These are phyloP conservation scores for Prunus campanulata DNA, from an alignment of 306 rosid genomes.

Conservation along the genomic window DNA sequence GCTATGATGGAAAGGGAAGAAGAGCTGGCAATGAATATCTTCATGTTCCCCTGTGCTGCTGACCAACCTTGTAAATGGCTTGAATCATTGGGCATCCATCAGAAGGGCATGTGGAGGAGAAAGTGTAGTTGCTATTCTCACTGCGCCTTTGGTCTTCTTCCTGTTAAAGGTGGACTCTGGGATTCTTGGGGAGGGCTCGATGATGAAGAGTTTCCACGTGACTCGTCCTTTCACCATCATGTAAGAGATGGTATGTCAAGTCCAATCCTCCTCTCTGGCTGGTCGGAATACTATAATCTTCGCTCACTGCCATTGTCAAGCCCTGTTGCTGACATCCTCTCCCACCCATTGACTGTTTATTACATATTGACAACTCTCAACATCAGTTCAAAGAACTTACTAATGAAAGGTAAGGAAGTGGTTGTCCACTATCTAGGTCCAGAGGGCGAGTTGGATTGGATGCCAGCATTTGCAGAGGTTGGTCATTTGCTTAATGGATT, in stretches of 20 bases:
- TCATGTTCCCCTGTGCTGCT: constrained; percentile 51
- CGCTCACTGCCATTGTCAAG: constrained; percentile 56
- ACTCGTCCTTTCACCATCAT: constrained; percentile 52
- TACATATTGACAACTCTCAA: constrained; percentile 55
- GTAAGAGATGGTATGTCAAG: constrained; percentile 25
- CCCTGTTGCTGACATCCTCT: constrained; percentile 56
- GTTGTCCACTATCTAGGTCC: constrained; percentile 64
- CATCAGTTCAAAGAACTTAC: constrained; percentile 55
- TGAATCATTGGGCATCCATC: constrained; percentile 55
- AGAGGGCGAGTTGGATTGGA: constrained; percentile 72
- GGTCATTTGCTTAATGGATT: constrained; percentile 59
- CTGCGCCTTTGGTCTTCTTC: constrained; percentile 61
- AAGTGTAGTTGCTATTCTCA: constrained; percentile 58
- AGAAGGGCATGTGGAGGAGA: constrained; percentile 71
- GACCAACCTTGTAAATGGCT: constrained; percentile 70
- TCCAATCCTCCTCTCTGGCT: constrained; percentile 55
- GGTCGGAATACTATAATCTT: constrained; percentile 63
- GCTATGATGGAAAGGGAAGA: constrained; percentile 73
- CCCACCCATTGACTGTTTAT: constrained; percentile 56
- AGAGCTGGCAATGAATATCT: constrained; percentile 56
- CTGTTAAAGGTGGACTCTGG: constrained; percentile 48
- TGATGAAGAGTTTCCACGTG: constrained; percentile 51
- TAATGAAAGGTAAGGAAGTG: constrained; percentile 57
- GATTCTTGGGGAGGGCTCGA: constrained; percentile 63
- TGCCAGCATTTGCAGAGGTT: constrained; percentile 60